These are phyloP conservation scores for Neurospora pannonica DNA, from an alignment of 495 filamentous ascomycete genomes.

Conservation along the genomic window DNA sequence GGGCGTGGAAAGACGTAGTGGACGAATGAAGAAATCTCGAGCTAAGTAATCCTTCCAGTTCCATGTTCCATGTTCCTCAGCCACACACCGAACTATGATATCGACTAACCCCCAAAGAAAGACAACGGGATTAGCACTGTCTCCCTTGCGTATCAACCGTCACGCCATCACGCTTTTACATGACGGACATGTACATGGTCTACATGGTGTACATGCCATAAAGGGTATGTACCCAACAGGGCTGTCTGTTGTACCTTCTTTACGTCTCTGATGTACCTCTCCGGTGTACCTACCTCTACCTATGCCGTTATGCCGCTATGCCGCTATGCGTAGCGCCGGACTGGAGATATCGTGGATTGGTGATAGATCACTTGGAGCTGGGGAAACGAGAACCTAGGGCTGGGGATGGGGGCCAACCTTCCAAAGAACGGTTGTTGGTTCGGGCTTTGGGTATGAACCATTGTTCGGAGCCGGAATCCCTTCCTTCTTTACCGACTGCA, in stretches of 20 bases:
- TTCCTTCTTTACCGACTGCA: not conserved
- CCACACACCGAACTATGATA: not conserved
- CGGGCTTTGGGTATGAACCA: no score
- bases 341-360: not conserved
- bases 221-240: not conserved
- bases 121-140: not conserved
- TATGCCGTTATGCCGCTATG: not conserved
- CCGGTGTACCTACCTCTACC: not conserved
- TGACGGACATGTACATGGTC: not conserved
- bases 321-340: not conserved
- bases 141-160: not conserved
- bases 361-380: not conserved
- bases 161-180: not conserved
- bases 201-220: not conserved
- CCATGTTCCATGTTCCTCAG: not conserved
- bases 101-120: not conserved
- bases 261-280: not conserved
- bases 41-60: not conserved
- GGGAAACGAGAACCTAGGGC: not conserved
- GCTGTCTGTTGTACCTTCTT: not conserved
- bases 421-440: no score
- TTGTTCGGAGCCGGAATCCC: not conserved
- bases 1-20: no score
- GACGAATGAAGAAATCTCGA: no score
- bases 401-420: not conserved